These are phyloP conservation scores for Teratosphaeriaceae sp. DNA, from an alignment of 2,329 filamentous ascomycete genomes.

Conservation along the genomic window DNA sequence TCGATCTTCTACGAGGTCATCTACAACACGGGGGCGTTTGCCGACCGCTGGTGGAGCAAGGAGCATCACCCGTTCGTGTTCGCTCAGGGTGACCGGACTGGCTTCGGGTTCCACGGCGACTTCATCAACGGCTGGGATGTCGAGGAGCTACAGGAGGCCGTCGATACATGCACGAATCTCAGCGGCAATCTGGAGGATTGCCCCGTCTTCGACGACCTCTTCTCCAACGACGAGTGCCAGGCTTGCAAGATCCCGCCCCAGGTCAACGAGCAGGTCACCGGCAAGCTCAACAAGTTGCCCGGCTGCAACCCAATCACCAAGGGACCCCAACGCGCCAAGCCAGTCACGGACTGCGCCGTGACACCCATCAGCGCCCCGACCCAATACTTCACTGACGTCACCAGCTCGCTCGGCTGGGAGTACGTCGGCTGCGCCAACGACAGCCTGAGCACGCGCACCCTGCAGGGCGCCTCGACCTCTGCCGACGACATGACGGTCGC, in stretches of 20 bases:
- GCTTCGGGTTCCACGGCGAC: slow-evolving; percentile 64
- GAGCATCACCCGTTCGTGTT: slow-evolving; percentile 56
- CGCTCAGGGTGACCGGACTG: slow-evolving; percentile 62
- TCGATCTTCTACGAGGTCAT: slow-evolving; percentile 56
- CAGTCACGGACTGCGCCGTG: slow-evolving; percentile 23
- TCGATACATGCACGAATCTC: slow-evolving; percentile 59
- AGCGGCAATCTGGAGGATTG: slow-evolving; percentile 57
- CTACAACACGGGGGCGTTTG: slow-evolving; percentile 47
- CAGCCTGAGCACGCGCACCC: slow-evolving; percentile 32
- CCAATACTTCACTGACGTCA: slow-evolving; percentile 39
- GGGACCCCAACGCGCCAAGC: slow-evolving; percentile 30
- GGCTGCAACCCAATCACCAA: slow-evolving; percentile 53
- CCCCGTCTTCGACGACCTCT: slow-evolving; percentile 45
- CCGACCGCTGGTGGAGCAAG: slow-evolving; percentile 43
- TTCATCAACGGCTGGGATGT: slow-evolving; percentile 67
- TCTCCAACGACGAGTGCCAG: slow-evolving; percentile 21
- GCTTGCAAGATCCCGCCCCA: slow-evolving; percentile 45
- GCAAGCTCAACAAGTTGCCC: slow-evolving; percentile 41
- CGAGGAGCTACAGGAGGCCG: slow-evolving; percentile 56
- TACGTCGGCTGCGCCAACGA: slow-evolving; percentile 57
- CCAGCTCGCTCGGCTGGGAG: slow-evolving; percentile 46
- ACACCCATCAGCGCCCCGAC: slow-evolving; percentile 43
- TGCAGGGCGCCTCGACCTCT: slow-evolving; percentile 19
- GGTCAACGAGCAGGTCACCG: slow-evolving; percentile 39
- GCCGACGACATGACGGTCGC: slow-evolving; percentile 47